Percentiles rank a stretch among this genome's conserved stretches.
These are phyloP conservation scores for Trypanosoma rangeli DNA, from an alignment of 208 protist species.

Conservation along the genomic window DNA sequence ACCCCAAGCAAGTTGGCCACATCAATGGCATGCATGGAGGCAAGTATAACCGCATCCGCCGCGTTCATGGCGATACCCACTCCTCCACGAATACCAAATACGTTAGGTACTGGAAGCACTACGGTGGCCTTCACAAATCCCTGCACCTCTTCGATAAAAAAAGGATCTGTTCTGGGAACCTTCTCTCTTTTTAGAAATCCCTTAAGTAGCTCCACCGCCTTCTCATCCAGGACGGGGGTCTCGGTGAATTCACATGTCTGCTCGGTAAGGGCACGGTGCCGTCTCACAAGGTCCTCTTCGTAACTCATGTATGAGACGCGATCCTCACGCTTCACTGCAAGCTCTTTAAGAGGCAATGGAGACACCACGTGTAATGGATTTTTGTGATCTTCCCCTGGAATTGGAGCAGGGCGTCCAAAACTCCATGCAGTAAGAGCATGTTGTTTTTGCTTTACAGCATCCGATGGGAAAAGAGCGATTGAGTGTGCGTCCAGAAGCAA, in stretches of 20 bases:
- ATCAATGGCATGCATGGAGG: constrained; percentile 87
- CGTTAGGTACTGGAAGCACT: constrained; percentile 66
- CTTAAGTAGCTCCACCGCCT: constrained; percentile 43
- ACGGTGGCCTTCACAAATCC: constrained; percentile 65
- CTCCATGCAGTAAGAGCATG: constrained; percentile 79
- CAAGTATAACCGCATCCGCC: constrained; percentile 55
- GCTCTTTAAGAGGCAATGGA: constrained; percentile 64
- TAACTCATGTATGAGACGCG: constrained; percentile 27
- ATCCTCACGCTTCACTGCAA: constrained; percentile 25
- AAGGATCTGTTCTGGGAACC: constrained; percentile 50
- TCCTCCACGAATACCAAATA: constrained; percentile 80
- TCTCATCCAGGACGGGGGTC: constrained; percentile 46
- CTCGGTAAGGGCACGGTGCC: constrained; percentile 53
- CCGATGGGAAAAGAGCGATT: constrained; percentile 61
- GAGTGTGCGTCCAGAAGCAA: constrained; percentile 72
- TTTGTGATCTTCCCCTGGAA: constrained; percentile 41
- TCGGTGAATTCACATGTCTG: constrained; percentile 64
- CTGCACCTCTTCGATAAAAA: constrained; percentile 53
- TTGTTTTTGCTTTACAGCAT: constrained; percentile 53
- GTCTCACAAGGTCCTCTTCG: constrained; percentile 70
- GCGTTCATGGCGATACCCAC: constrained; percentile 65
- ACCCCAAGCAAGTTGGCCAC: constrained; percentile 62
- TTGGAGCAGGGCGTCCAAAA: constrained; percentile 71
- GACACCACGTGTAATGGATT: constrained; percentile 48
- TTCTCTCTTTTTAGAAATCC: constrained; percentile 42